Evolutionary conservation across 140 eudicot genomes (phyloP).

Genomic region (Flaveria floridana): DNA sequence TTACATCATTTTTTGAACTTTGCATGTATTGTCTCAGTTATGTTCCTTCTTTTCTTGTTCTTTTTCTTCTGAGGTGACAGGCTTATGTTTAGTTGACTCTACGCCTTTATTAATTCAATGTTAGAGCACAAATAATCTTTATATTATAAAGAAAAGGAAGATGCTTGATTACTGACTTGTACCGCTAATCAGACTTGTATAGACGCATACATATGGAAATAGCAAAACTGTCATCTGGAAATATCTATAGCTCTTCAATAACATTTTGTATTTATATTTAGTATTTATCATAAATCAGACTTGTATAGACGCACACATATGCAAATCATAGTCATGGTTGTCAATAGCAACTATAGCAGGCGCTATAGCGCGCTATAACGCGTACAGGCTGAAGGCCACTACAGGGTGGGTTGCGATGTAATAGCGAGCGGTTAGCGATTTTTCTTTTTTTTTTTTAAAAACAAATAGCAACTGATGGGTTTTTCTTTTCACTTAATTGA

Average conservation of each 20-base stretch:
- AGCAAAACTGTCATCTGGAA: constrained; percentile 3
- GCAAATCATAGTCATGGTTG: not conserved
- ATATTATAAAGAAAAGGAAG: not conserved
- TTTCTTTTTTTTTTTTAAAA: too few relatives aligned
- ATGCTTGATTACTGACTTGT: not conserved
- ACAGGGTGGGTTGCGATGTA: too few relatives aligned
- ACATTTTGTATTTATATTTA: not conserved
- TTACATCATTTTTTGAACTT: not conserved
- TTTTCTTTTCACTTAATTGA: too few relatives aligned
- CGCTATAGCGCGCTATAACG: too few relatives aligned
- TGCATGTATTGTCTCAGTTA: not conserved
- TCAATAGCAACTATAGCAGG: too few relatives aligned
- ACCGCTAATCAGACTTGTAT: not conserved
- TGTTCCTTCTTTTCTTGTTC: not conserved
- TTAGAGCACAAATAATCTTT: not conserved
- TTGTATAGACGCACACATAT: not conserved
- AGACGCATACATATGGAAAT: constrained; percentile 8
- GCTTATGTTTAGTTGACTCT: constrained; percentile 2
- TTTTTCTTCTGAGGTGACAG: constrained; percentile 1
- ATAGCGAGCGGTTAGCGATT: too few relatives aligned
- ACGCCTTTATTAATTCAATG: not conserved
- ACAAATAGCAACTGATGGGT: too few relatives aligned
- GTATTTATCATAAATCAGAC: not conserved
- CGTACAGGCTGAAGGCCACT: too few relatives aligned
- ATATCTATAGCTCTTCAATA: not conserved